Evolutionary conservation across 139 green algal species (phyloP), one percentile per base, ranked within the genome.

Genomic region (Pseudopediastrum boryanum): DNA sequence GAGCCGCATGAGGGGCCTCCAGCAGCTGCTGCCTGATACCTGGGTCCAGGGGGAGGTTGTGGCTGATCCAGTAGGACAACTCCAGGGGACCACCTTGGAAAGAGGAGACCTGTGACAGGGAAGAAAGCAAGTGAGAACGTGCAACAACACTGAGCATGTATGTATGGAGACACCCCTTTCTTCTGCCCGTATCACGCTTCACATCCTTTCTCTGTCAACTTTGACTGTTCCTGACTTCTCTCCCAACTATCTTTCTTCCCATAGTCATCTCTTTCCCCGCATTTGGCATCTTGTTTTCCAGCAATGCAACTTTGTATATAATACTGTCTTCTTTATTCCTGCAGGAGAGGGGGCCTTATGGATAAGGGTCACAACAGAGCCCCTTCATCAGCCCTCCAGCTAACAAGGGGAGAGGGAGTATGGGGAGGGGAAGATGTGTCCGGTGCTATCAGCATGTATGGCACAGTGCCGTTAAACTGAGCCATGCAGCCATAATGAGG

Each of bases 21-120:
- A 78, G 71, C 71, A 78, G 71, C 35, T 70, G 36, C 71, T 70
- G 71, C 13, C 71, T n/a, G 1, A 56, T 78, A 10, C 36, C 23
- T 10, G 71, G 54, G 29, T 69, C 54, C 71, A 78, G 56, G 5
- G 71, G 71, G 39, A 78, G 41, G 71, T 78, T 78, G 38, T 78
- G 71, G 36, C 27, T 38, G 4, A 68, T 43, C 21, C 36, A 70
- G 52, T 78, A 78, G n/a, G 54, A 70, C 7, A 78, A 56, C 54
- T 78, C 52, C 54, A 78, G 71, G 3, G 71, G 71, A 23, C 25
- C 65, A 29, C 71, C 71, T 44, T 78, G 71, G 39, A 69, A 69
- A 10, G 71, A 70, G 2, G 71, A 54, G 35, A 70, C 71, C 71
- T 78, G 71, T 7, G 6, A 50, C 0, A 13, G n/a, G 67, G 25